phyloP scores from a whole-genome alignment of 208 protist genomes.

The Leptomonas pyrrhocoris region DNA sequence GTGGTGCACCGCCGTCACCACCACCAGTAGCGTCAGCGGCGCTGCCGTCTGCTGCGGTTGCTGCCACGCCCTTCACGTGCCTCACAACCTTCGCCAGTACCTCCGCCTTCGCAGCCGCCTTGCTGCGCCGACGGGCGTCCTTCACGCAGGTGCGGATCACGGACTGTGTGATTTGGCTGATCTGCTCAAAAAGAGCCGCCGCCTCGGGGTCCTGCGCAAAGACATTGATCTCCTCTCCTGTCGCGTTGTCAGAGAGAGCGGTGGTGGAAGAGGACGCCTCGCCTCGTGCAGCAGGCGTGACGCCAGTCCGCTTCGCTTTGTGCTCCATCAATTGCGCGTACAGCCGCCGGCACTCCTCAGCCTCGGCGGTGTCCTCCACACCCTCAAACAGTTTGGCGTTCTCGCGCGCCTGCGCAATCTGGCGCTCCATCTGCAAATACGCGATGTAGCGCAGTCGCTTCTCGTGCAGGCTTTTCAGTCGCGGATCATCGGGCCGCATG shows the following conservation, averaged over 20 bases:
- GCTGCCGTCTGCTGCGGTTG: constrained; percentile 8
- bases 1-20: not conserved
- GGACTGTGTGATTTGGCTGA: constrained; percentile 49
- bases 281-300: not conserved
- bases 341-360: constrained; percentile 51
- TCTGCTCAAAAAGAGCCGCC: constrained; percentile 64
- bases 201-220: constrained; percentile 67
- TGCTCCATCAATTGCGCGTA: constrained; percentile 57
- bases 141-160: constrained; percentile 32
- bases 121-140: constrained; percentile 31
- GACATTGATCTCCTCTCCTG: constrained; percentile 36
- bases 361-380: constrained; percentile 60
- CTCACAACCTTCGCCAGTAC: constrained; percentile 32
- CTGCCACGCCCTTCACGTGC: constrained; percentile 25
- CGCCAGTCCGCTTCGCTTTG: constrained; percentile 12
- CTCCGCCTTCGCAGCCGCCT: constrained; percentile 37
- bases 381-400: constrained; percentile 74
- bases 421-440: constrained; percentile 83
- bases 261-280: not conserved
- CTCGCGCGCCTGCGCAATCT: constrained; percentile 75
- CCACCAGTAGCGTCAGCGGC: not conserved
- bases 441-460: constrained; percentile 81
- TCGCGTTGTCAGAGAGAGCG: not conserved
- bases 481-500: constrained; percentile 66
- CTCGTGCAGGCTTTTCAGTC: constrained; percentile 73